Percentiles rank a stretch among this genome's conserved stretches.
Evolutionary conservation across 805 yeast genomes (phyloP).

Genomic region (Saccharomycopsis fermentans): DNA sequence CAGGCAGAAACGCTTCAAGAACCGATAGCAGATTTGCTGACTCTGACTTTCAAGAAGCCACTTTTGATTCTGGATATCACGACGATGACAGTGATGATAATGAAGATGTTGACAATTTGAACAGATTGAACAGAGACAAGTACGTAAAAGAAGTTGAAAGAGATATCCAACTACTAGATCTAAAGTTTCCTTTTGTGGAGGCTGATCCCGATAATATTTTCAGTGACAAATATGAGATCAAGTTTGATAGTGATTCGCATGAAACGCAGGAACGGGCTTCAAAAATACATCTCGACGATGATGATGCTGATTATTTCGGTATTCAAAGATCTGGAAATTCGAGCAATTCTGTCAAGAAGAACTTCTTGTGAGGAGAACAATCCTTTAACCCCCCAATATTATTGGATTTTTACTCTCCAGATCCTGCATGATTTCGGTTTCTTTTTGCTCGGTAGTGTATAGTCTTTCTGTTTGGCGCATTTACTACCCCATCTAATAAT

Average conservation of each 20-base stretch:
- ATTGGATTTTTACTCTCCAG: too few species aligned
- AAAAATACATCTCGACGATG: not conserved
- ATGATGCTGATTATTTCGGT: not conserved
- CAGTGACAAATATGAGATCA: not conserved
- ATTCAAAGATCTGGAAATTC: not conserved
- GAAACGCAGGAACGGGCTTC: not conserved
- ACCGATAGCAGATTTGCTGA: not conserved
- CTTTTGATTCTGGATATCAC: not conserved
- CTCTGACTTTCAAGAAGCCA: not conserved
- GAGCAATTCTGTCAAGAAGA: not conserved
- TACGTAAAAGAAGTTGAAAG: not conserved
- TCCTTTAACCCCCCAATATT: not conserved
- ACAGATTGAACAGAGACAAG: not conserved
- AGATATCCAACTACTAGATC: constrained; percentile 11
- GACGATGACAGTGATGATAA: constrained; percentile 2
- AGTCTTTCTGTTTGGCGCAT: too few species aligned
- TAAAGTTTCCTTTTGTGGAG: constrained; percentile 9
- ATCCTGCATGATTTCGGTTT: too few species aligned
- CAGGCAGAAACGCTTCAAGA: not conserved
- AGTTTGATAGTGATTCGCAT: not conserved
- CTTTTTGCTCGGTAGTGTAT: too few species aligned
- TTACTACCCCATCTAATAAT: too few species aligned
- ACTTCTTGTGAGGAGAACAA: not conserved
- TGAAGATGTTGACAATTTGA: not conserved
- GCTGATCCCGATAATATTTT: constrained; percentile 3